These are phyloP conservation scores for Coelastrella sp. DNA, from an alignment of 139 green algal genomes.

Conservation along the genomic window DNA sequence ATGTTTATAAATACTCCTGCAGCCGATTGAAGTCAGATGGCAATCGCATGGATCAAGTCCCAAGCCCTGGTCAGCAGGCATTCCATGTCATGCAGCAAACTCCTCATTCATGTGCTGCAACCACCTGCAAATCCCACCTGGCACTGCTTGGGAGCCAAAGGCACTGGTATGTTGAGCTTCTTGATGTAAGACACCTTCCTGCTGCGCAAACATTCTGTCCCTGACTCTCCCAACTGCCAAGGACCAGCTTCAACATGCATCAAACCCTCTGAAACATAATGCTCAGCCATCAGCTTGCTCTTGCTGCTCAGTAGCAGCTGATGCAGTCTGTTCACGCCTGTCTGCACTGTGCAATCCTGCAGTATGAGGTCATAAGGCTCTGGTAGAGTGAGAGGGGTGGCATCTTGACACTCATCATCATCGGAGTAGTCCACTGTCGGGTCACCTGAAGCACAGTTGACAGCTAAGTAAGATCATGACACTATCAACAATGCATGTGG, in stretches of 20 bases:
- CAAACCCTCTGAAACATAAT: conserved; percentile 1
- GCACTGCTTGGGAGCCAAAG: conserved; percentile 46
- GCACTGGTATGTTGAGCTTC: conserved; percentile 45
- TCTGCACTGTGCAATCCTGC: conserved; percentile 17
- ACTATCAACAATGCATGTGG: too few species aligned
- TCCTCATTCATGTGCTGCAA: not conserved
- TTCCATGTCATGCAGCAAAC: not conserved
- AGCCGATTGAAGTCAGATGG: too few species aligned
- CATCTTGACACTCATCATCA: conserved; percentile 28
- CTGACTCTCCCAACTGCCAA: not conserved
- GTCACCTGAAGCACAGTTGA: not conserved
- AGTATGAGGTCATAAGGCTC: conserved; percentile 35
- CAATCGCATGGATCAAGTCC: too few species aligned
- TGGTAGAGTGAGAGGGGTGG: conserved; percentile 1
- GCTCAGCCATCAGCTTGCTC: conserved; percentile 28
- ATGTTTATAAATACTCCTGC: too few species aligned
- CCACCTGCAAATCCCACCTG: not conserved
- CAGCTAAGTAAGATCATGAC: too few species aligned
- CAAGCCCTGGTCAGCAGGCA: too few species aligned
- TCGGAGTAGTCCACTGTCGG: not conserved
- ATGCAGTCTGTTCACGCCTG: conserved; percentile 26
- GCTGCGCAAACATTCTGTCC: not conserved
- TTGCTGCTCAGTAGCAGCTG: conserved; percentile 11
- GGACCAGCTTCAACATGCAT: conserved; percentile 10
- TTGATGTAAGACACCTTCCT: conserved; percentile 41